A percentile compares a stretch with the other conserved stretches of the same genome.
Conservation (phyloP, 2,329 filamentous ascomycete species). For the Colletotrichum trifolii region DNA sequence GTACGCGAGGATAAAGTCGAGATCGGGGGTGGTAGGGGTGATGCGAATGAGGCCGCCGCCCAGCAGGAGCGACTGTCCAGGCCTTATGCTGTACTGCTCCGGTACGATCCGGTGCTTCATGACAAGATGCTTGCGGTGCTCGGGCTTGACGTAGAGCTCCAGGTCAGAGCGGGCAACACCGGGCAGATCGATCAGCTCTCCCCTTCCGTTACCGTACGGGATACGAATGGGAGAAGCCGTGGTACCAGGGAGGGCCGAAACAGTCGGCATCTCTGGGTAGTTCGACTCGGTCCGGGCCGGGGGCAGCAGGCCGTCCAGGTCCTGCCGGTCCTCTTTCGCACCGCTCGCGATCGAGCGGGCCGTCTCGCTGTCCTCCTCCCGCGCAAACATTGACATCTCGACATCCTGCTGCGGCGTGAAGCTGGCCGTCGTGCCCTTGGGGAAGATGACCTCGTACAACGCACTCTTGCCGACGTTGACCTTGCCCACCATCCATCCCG, state of each 20-base stretch:
- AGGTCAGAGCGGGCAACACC: constrained; percentile 82
- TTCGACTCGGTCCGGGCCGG: constrained; percentile 77
- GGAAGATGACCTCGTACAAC: constrained; percentile 88
- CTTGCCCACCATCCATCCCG: constrained; percentile 96
- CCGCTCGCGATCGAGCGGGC: constrained; percentile 22
- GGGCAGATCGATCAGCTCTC: constrained; percentile 93
- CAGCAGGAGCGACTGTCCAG: constrained; percentile 83
- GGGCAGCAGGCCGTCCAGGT: constrained; percentile 74
- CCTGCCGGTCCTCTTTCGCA: constrained; percentile 43
- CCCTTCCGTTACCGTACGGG: constrained; percentile 85
- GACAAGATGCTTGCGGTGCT: constrained; percentile 74
- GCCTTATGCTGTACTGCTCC: constrained; percentile 77
- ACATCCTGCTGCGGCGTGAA: constrained; percentile 15
- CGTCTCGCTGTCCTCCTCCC: constrained; percentile 26
- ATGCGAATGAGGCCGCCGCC: constrained; percentile 90
- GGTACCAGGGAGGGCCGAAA: constrained; percentile 89
- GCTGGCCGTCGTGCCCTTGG: constrained; percentile 66
- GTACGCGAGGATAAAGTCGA: constrained; percentile 78
- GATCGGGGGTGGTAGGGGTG: constrained; percentile 74
- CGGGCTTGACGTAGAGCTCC: constrained; percentile 74
- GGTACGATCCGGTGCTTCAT: constrained; percentile 83
- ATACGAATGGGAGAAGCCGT: constrained; percentile 95
- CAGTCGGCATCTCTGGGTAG: constrained; percentile 86
- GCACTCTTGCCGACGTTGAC: constrained; percentile 97
- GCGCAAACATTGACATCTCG: constrained; percentile 34